Evolutionary conservation across 2,329 filamentous ascomycete species (phyloP), one percentile per base, ranked within the genome.

Genomic region (Ophiosphaerella herpotricha): DNA sequence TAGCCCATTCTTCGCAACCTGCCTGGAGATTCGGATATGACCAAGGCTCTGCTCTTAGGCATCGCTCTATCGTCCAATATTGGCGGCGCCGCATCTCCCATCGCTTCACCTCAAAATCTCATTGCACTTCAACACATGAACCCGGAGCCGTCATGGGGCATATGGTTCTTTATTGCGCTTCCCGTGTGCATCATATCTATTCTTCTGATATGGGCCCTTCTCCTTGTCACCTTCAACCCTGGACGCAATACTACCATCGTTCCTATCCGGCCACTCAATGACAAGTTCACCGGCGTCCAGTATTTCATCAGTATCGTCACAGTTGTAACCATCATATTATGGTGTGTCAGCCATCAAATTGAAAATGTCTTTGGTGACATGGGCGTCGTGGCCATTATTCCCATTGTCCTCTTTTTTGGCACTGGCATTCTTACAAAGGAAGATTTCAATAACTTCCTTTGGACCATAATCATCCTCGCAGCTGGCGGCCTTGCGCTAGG

Each of bases 371-470:
- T 99, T 67, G 94, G 94, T 46, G 93, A 99, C 70, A 99, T 99
- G 94, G 94, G 94, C 45, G 92, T 99, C 45, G 89, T 99, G 36
- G 95, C 94, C 50, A 96, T 99, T 68, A 91, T 99, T 53, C 94
- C 94, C 5, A 88, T 99, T 43, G 89, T 96, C 3, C 80, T 97
- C 36, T 99, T 99, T 82, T 99, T 99, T 65, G 94, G 94, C 46
- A 92, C 91, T 2, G 94, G 94, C 9, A 93, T 97, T 60, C 80
- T 99, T 29, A 97, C 92, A 41, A 99, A 97, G 76, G 94, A 97
- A 75, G 94, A 99, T 76, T 99, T 99, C 72, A 99, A 99, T 80
- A 99, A 99, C 74, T 99, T 99, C 74, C 88, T 97, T 34, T 99
- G 94, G 94, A 99, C 95, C 16, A 99, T 99, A 74, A 97, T 99